These are phyloP conservation scores for Thelonectria olida DNA, from an alignment of 2,329 filamentous ascomycete genomes.

Conservation along the genomic window DNA sequence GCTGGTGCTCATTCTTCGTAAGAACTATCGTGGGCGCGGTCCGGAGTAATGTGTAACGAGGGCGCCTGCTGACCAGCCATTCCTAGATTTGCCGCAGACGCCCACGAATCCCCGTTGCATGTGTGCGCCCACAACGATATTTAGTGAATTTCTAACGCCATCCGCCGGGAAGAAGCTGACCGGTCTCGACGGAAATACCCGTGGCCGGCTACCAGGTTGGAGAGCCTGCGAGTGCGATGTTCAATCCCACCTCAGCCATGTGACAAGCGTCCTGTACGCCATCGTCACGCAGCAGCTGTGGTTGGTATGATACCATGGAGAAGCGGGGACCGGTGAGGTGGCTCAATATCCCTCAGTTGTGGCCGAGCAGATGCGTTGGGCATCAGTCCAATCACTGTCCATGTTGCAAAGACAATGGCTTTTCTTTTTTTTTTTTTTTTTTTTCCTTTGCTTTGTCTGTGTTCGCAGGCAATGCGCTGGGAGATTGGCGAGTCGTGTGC, in stretches of 20 bases:
- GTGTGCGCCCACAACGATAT: conserved; percentile 10
- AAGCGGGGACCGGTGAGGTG: conserved; percentile 41
- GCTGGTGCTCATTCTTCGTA: conserved; percentile 15
- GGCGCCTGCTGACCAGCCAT: conserved; percentile 22
- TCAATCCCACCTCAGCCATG: conserved; percentile 34
- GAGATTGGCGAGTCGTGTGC: neutral
- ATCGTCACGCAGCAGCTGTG: conserved; percentile 39
- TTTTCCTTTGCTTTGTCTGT: neutral
- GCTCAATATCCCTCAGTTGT: conserved; percentile 29
- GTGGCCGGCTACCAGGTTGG: conserved; percentile 16
- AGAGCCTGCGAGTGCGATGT: conserved; percentile 10
- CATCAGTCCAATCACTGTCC: conserved; percentile 34
- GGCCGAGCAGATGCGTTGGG: conserved; percentile 15
- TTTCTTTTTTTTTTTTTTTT: neutral
- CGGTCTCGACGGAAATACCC: conserved; percentile 21
- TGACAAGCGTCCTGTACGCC: conserved; percentile 35
- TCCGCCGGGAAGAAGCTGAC: conserved; percentile 29
- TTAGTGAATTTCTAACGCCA: neutral
- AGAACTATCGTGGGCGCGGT: conserved; percentile 23
- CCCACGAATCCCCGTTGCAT: conserved; percentile 14
- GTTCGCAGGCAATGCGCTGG: neutral
- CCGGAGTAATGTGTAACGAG: conserved; percentile 18
- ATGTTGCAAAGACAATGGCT: conserved; percentile 20
- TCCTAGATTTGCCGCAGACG: conserved; percentile 17
- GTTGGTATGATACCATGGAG: conserved; percentile 36